Evolutionary conservation across 2,329 filamentous ascomycete species (phyloP), one percentile per base, ranked within the genome.

Genomic region (Stachybotrys chartarum): DNA sequence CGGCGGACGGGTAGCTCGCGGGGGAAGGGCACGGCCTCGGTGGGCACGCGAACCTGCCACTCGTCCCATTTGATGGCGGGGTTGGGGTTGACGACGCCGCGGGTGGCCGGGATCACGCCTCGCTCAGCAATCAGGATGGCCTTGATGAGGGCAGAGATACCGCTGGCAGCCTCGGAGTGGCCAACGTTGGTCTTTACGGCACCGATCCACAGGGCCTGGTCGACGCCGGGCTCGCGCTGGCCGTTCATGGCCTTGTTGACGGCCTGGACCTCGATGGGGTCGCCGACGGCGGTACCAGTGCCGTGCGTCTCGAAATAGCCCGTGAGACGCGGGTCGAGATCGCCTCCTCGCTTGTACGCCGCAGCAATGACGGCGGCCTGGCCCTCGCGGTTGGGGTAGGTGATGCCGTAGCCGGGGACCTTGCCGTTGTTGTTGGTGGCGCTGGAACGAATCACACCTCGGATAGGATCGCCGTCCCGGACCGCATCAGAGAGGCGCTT

Each of bases 211-310:
- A 59, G 56, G 5, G 55, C 44, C 14, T 54, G 54, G 12, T 57
- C 54, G 12, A 52, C 46, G 47, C n/a, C 35, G 5, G 24, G 42
- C 45, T 39, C 17, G 8, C 47, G 32, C 16, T 12, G 11, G 31
- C 32, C 50, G 31, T 51, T 54, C 54, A 58, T 52, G 53, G 57
- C 55, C 57, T 55, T 59, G 4, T 70, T 64, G 49, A 81, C 72
- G 6, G 75, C 78, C 10, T 68, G 52, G 5, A 69, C 66, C 54
- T 77, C 75, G n/a, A 69, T 61, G 0, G 71, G 70, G 54, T 77
- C 74, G 0, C 75, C 75, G 2, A 66, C 65, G 6, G 60, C 54
- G 1, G 75, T 77, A 2, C 73, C 73, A 1, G 74, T 76, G 16
- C 60, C 60, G 31, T 63, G 61, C 11, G 55, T 55, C 51, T 63